A percentile compares a stretch with the other conserved stretches of the same genome.
Evolutionary conservation across 345 rosid species (phyloP).

Genomic region (Citrus maxima): DNA sequence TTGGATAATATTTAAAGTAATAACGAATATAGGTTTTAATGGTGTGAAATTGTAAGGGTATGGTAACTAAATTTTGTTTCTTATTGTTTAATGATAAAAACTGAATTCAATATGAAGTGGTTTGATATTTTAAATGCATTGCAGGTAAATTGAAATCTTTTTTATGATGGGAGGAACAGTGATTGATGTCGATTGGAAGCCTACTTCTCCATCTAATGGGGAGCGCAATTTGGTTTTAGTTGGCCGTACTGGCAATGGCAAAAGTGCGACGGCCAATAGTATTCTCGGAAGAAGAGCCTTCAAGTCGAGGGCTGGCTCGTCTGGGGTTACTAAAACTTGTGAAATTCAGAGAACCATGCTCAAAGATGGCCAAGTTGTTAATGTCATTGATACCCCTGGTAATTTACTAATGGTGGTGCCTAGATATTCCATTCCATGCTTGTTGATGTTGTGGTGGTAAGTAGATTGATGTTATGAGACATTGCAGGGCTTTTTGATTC

Average conservation of each 20-base stretch:
- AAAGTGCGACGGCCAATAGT: slow-evolving; percentile 90
- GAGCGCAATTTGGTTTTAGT: slow-evolving; percentile 69
- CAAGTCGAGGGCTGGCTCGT: slow-evolving; percentile 60
- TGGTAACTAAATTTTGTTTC: no score
- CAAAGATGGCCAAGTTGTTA: slow-evolving; percentile 63
- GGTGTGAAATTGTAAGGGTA: no score
- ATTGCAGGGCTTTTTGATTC: slow-evolving; percentile 77
- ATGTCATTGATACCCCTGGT: slow-evolving; percentile 97
- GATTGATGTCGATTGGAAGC: slow-evolving; percentile 83
- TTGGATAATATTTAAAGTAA: no score
- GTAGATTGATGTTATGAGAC: slow-evolving; percentile 4
- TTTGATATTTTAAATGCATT: not conserved
- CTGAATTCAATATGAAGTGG: no score
- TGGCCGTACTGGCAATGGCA: slow-evolving; percentile 91
- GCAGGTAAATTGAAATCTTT: slow-evolving; percentile 8
- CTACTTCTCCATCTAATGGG: slow-evolving; percentile 43
- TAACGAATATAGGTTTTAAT: no score
- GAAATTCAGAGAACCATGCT: slow-evolving; percentile 52
- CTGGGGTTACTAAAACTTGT: slow-evolving; percentile 68
- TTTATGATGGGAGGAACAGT: slow-evolving; percentile 69
- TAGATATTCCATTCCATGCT: not conserved
- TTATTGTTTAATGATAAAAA: no score
- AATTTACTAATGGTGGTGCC: not conserved
- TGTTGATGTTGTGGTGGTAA: not conserved
- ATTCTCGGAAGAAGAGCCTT: slow-evolving; percentile 69